Conservation (phyloP, 768 basidiomycete species). For the Mycena floridula region DNA sequence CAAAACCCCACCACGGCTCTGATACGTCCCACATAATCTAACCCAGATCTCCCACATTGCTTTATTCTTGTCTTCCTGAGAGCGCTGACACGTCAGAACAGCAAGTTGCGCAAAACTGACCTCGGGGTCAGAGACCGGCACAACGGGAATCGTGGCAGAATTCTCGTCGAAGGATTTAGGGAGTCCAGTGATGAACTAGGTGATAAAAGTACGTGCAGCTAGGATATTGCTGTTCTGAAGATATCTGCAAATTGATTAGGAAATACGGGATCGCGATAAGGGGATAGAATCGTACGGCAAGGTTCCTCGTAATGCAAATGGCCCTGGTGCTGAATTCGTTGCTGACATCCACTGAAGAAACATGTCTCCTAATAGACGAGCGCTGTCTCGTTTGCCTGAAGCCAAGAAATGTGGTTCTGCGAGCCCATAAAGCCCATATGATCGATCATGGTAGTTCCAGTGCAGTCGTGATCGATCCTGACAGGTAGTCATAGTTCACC, state of each 20-base stretch:
- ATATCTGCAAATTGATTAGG: conserved; percentile 45
- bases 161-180: conserved; percentile 41
- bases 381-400: conserved; percentile 86
- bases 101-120: conserved; percentile 94
- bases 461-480: too few relatives aligned
- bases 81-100: conserved; percentile 81
- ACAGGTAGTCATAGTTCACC: too few relatives aligned
- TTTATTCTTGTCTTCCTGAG: conserved; percentile 74
- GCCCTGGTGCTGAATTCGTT: conserved; percentile 49
- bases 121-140: conserved; percentile 68
- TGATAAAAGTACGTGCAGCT: conserved; percentile 90
- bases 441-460: too few relatives aligned
- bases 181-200: conserved; percentile 65
- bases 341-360: conserved; percentile 71
- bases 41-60: conserved; percentile 79
- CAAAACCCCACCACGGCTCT: conserved; percentile 60
- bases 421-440: too few relatives aligned
- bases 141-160: conserved; percentile 39
- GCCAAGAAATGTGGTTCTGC: conserved; percentile 84
- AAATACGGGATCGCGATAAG: background rate
- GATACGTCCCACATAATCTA: conserved; percentile 78
- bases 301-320: conserved; percentile 79
- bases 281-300: conserved; percentile 61
- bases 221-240: conserved; percentile 84
- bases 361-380: conserved; percentile 79